Conservation (phyloP, 805 yeast genomes). For the Scheffersomyces amazonensis region DNA sequence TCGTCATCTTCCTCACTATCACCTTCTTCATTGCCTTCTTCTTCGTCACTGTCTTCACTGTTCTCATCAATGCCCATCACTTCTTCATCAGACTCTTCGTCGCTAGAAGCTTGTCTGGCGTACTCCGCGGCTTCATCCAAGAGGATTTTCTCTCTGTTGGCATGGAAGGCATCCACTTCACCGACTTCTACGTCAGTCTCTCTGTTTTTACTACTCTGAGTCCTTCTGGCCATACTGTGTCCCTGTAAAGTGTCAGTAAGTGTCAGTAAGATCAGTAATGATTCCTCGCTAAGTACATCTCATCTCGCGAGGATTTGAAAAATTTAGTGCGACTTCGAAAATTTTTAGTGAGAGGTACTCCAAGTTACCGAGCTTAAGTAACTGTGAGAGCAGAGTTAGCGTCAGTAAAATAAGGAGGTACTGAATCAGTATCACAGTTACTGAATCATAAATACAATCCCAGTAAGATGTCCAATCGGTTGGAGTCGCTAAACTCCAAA, state of each 20-base stretch:
- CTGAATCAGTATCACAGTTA: no score
- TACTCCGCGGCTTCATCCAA: slow-evolving; percentile 55
- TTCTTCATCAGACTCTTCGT: slow-evolving; percentile 48
- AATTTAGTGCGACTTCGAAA: no score
- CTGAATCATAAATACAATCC: no score
- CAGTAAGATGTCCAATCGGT: slow-evolving; percentile 34
- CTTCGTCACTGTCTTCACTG: slow-evolving; percentile 50
- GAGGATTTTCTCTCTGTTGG: slow-evolving; percentile 54
- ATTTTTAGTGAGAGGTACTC: no score
- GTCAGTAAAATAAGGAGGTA: no score
- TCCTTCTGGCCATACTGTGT: slow-evolving; percentile 18
- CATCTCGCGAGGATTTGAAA: no score
- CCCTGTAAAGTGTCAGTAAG: no score
- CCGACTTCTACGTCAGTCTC: slow-evolving; percentile 39
- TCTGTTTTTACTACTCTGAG: slow-evolving; percentile 8
- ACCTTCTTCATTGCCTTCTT: slow-evolving; percentile 37
- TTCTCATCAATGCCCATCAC: slow-evolving; percentile 38
- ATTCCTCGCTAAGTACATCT: no score
- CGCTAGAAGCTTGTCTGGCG: slow-evolving; percentile 18
- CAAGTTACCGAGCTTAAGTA: no score
- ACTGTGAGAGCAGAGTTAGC: no score
- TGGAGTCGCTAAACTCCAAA: slow-evolving; percentile 38
- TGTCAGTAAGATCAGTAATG: no score
- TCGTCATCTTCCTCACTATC: slow-evolving; percentile 45
- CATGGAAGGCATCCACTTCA: slow-evolving; percentile 69